Conservation (phyloP, 1,284 basidiomycete genomes). For the Schizophyllum amplum region DNA sequence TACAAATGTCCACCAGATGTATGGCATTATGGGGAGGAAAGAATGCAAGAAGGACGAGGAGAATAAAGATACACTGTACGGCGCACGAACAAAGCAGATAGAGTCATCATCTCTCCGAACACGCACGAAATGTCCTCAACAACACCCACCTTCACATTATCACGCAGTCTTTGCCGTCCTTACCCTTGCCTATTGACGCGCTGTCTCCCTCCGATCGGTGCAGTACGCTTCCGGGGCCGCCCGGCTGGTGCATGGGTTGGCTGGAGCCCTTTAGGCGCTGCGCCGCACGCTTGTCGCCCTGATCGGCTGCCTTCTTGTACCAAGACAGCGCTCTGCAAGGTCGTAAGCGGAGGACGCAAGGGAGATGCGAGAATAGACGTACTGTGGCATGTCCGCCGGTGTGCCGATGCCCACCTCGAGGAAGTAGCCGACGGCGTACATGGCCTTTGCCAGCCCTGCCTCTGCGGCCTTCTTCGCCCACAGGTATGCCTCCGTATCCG, state of each 20-base stretch:
- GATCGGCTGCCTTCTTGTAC: constrained; percentile 89
- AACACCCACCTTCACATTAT: constrained; percentile 54
- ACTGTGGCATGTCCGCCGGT: constrained; percentile 60
- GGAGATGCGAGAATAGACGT: constrained; percentile 23
- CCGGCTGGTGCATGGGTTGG: constrained; percentile 46
- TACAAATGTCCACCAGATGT: neutral
- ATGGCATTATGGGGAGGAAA: neutral
- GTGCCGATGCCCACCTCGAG: constrained; percentile 90
- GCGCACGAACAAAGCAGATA: neutral
- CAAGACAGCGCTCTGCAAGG: constrained; percentile 60
- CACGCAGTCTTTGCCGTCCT: constrained; percentile 70
- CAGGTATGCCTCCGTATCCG: constrained; percentile 94
- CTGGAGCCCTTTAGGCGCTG: constrained; percentile 74
- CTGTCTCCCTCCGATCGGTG: constrained; percentile 39
- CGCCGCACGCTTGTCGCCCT: constrained; percentile 88
- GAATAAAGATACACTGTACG: neutral
- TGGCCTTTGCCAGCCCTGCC: constrained; percentile 83
- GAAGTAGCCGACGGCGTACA: constrained; percentile 98
- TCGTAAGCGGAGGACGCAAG: constrained; percentile 2
- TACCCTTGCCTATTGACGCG: constrained; percentile 31
- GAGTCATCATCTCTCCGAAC: neutral
- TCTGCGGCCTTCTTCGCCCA: constrained; percentile 93
- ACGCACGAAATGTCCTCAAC: neutral
- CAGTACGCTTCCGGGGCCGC: constrained; percentile 52
- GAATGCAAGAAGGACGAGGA: neutral